Evolutionary conservation across 73 alveolate species (phyloP).

Genomic region (Effrenium voratum): DNA sequence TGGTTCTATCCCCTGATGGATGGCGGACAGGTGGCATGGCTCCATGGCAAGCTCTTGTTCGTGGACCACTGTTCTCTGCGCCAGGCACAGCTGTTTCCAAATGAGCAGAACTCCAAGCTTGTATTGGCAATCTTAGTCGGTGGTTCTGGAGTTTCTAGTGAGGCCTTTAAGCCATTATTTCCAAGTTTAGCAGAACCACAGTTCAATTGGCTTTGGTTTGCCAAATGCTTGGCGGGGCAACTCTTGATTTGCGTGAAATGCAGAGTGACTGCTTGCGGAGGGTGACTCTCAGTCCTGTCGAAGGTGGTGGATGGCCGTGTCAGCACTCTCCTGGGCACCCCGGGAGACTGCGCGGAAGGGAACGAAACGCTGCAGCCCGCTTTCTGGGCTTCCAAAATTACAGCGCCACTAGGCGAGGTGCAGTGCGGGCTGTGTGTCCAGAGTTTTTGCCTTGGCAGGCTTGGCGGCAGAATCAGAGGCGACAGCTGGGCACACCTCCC

Average conservation of each 20-base stretch:
- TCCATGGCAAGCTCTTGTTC: constrained; percentile 68
- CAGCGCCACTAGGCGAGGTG: constrained; percentile 2
- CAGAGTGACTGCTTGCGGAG: too few species aligned
- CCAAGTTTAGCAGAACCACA: too few species aligned
- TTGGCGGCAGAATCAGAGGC: constrained; percentile 71
- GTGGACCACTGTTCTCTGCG: constrained; percentile 69
- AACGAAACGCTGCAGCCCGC: constrained; percentile 86
- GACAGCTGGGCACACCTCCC: constrained; percentile 63
- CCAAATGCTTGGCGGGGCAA: too few species aligned
- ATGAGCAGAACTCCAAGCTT: too few species aligned
- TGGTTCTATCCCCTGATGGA: background rate
- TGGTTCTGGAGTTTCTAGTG: background rate
- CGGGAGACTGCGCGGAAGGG: background rate
- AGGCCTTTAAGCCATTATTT: background rate
- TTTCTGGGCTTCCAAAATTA: constrained; percentile 47
- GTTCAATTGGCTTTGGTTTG: too few species aligned
- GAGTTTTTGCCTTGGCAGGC: background rate
- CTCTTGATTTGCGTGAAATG: too few species aligned
- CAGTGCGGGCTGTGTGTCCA: background rate
- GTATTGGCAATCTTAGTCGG: too few species aligned
- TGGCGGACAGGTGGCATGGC: constrained; percentile 63
- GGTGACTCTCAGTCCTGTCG: background rate
- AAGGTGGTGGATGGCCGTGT: constrained; percentile 62
- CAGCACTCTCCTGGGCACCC: constrained; percentile 33
- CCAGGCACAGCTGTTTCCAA: constrained; percentile 24